A percentile compares a stretch with the other conserved stretches of the same genome.
phyloP scores from a whole-genome alignment of 169 alveolate genomes.

The Plasmodium gaboni region DNA sequence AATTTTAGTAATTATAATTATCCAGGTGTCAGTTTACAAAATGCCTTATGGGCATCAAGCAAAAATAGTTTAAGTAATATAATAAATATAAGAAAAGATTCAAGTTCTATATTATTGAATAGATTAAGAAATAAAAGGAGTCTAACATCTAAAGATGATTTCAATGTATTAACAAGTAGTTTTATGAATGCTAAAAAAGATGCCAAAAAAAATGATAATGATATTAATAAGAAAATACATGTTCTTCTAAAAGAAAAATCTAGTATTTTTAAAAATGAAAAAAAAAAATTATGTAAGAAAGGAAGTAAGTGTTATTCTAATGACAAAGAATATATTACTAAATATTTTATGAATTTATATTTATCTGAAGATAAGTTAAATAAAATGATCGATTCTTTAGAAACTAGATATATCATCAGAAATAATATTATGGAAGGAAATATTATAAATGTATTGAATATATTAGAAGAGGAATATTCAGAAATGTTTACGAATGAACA shows the following conservation, averaged over 20 bases:
- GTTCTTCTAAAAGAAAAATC: slow-evolving; percentile 28
- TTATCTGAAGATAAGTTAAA: slow-evolving; percentile 63
- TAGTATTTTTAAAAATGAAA: slow-evolving; percentile 39
- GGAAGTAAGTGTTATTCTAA: slow-evolving; percentile 22
- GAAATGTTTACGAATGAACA: slow-evolving; percentile 41
- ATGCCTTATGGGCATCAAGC: slow-evolving; percentile 38
- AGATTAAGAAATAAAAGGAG: slow-evolving; percentile 72
- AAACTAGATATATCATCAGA: slow-evolving; percentile 58
- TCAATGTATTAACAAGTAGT: slow-evolving; percentile 17
- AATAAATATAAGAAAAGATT: slow-evolving; percentile 58
- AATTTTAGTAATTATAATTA: slow-evolving; percentile 18
- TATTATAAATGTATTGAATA: slow-evolving; percentile 61
- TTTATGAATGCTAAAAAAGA: slow-evolving; percentile 53
- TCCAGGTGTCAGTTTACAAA: slow-evolving; percentile 11
- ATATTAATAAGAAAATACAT: slow-evolving; percentile 57
- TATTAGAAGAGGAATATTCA: slow-evolving; percentile 55
- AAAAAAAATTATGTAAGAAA: slow-evolving; percentile 48
- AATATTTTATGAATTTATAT: slow-evolving; percentile 51
- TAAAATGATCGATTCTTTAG: slow-evolving; percentile 45
- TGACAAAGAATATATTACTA: slow-evolving; percentile 58
- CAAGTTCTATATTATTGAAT: slow-evolving; percentile 29
- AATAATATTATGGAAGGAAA: slow-evolving; percentile 48
- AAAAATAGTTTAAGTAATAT: slow-evolving; percentile 49
- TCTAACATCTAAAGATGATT: slow-evolving; percentile 48
- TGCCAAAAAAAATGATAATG: slow-evolving; percentile 44